These are phyloP conservation scores for Aspergillus avenaceus DNA, from an alignment of 495 filamentous ascomycete genomes.

Conservation along the genomic window DNA sequence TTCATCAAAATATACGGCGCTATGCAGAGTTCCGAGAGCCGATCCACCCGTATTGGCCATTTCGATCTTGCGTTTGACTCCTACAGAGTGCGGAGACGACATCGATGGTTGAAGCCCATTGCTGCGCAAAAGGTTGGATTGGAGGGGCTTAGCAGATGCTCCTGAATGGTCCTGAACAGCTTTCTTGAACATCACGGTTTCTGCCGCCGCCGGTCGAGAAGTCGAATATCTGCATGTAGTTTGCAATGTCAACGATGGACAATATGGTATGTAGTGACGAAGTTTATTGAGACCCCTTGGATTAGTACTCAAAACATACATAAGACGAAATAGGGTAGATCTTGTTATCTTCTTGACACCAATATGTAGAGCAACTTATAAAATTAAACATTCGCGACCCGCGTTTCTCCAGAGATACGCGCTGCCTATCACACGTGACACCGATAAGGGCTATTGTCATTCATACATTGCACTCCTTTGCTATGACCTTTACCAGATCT, in stretches of 20 bases:
- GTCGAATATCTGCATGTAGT: conserved; percentile 25
- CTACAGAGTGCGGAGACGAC: conserved; percentile 23
- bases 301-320: conserved; percentile 26
- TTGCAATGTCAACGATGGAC: conserved; percentile 15
- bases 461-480: too few relatives aligned
- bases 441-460: conserved; percentile 20
- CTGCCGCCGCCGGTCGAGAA: conserved; percentile 14
- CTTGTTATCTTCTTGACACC: too few relatives aligned
- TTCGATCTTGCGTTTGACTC: conserved; percentile 44
- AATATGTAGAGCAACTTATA: too few relatives aligned
- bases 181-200: conserved; percentile 39
- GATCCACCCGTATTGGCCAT: conserved; percentile 29
- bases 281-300: conserved; percentile 13
- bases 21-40: conserved; percentile 39
- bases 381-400: conserved; percentile 6
- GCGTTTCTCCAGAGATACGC: conserved; percentile 9
- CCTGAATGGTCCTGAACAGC: conserved; percentile 39
- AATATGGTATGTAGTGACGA: conserved; percentile 21
- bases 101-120: conserved; percentile 21
- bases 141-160: conserved; percentile 29
- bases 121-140: conserved; percentile 27
- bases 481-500: too few relatives aligned
- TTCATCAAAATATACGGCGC: conserved; percentile 48
- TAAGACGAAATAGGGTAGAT: conserved; percentile 15
- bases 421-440: conserved; percentile 32